These are phyloP conservation scores for Arthrobotrys iridis DNA, from an alignment of 2,329 filamentous ascomycete genomes.

Conservation along the genomic window DNA sequence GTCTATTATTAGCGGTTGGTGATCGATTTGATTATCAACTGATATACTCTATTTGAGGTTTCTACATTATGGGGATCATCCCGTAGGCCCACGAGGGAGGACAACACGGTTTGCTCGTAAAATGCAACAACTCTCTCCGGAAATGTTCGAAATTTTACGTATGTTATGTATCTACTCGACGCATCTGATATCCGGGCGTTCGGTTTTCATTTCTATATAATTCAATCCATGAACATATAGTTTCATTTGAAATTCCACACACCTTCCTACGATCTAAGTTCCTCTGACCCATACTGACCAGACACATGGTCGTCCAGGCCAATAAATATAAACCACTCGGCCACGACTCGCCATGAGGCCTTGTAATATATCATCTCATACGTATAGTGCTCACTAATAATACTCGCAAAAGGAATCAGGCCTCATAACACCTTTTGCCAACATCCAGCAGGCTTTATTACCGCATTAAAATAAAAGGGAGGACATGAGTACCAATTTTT, in stretches of 20 bases:
- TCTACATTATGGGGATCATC: not conserved
- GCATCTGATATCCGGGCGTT: too few relatives aligned
- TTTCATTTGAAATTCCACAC: too few relatives aligned
- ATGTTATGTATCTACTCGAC: too few relatives aligned
- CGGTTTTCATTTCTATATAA: too few relatives aligned
- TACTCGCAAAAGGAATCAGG: slow-evolving; percentile 14
- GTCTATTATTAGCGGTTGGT: not conserved
- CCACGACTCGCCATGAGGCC: not conserved
- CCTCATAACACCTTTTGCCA: slow-evolving; percentile 14
- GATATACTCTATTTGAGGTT: not conserved
- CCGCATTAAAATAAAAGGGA: not conserved
- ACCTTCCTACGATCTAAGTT: too few relatives aligned
- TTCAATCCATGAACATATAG: too few relatives aligned
- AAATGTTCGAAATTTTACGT: too few relatives aligned
- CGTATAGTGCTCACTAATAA: not conserved
- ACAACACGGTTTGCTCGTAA: slow-evolving; percentile 3
- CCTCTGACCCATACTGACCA: too few relatives aligned
- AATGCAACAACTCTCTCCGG: slow-evolving; percentile 25
- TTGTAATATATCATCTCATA: slow-evolving; percentile 9
- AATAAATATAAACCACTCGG: not conserved
- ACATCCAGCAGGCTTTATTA: too few relatives aligned
- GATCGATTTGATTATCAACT: not conserved
- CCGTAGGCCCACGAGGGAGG: not conserved
- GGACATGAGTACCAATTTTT: not conserved
- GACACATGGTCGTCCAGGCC: too few relatives aligned